Conservation (phyloP, 2,329 filamentous ascomycete genomes). For the Neonectria neomacrospora region DNA sequence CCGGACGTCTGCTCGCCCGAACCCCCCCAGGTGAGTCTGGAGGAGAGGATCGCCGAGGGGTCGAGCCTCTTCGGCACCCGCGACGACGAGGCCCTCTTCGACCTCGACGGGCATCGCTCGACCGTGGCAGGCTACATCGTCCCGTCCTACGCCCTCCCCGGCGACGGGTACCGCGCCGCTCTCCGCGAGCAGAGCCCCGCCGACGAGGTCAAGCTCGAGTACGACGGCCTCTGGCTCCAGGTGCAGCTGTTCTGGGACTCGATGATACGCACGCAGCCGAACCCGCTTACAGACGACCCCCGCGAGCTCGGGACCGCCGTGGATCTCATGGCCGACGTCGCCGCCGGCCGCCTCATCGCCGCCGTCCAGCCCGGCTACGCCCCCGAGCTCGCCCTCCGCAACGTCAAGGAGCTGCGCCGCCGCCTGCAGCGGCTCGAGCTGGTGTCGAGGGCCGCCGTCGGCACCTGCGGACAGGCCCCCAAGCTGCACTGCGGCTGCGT, state of each 20-base stretch:
- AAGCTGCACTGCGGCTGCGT: slow-evolving; percentile 30
- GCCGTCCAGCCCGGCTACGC: slow-evolving; percentile 7
- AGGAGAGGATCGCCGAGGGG: neutral
- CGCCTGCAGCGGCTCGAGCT: slow-evolving; percentile 25
- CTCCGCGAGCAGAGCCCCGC: neutral
- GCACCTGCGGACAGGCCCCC: slow-evolving; percentile 17
- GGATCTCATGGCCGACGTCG: slow-evolving; percentile 28
- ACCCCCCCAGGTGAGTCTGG: neutral
- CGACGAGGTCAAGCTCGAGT: slow-evolving; percentile 11
- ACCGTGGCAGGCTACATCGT: slow-evolving; percentile 21
- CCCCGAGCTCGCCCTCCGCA: neutral
- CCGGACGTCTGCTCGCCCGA: neutral
- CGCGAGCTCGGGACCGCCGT: slow-evolving; percentile 8
- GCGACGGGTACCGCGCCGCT: slow-evolving; percentile 1
- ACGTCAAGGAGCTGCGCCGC: slow-evolving; percentile 22
- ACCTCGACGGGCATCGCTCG: neutral
- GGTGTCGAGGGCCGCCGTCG: slow-evolving; percentile 8
- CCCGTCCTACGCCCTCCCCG: slow-evolving; percentile 4
- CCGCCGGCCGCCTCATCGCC: slow-evolving; percentile 3
- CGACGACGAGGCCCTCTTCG: neutral
- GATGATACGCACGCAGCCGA: slow-evolving; percentile 34
- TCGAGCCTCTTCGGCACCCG: slow-evolving; percentile 1
- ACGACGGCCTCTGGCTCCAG: slow-evolving; percentile 27
- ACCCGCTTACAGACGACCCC: slow-evolving; percentile 5
- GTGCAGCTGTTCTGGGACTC: slow-evolving; percentile 32